phyloP scores from a whole-genome alignment of 441 rosid genomes.

The Erysimum pusillum region DNA sequence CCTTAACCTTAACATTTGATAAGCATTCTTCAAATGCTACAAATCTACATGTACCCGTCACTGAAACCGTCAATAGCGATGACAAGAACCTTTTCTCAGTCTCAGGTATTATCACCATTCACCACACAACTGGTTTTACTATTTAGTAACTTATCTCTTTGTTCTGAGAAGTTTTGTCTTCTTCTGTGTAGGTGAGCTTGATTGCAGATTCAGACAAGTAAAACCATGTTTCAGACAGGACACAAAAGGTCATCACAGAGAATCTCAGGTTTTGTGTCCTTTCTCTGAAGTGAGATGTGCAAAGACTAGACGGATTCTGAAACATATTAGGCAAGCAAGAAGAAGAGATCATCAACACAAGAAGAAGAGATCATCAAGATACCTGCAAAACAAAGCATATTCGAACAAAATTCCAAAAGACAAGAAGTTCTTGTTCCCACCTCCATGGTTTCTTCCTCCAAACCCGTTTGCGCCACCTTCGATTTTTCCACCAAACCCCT shows the following conservation, averaged over 20 bases:
- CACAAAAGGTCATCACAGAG: slow-evolving; percentile 61
- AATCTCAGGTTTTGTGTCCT: slow-evolving; percentile 58
- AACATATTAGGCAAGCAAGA: slow-evolving; percentile 24
- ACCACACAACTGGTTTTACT: slow-evolving; percentile 49
- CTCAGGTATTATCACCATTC: slow-evolving; percentile 43
- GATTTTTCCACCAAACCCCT: slow-evolving; percentile 52
- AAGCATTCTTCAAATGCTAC: slow-evolving; percentile 51
- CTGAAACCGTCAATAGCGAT: slow-evolving; percentile 44
- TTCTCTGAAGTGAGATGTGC: slow-evolving; percentile 3
- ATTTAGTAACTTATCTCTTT: slow-evolving; percentile 61
- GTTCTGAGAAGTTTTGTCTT: slow-evolving; percentile 34
- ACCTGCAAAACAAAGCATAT: neutral
- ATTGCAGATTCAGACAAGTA: slow-evolving; percentile 55
- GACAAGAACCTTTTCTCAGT: slow-evolving; percentile 51
- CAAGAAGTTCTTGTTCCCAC: slow-evolving; percentile 41
- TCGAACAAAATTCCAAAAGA: neutral
- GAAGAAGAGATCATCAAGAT: slow-evolving; percentile 25
- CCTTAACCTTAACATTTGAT: slow-evolving; percentile 47
- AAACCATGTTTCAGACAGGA: slow-evolving; percentile 50
- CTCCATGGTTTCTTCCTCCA: slow-evolving; percentile 51
- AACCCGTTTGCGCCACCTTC: slow-evolving; percentile 55
- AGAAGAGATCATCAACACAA: slow-evolving; percentile 21
- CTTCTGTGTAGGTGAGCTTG: slow-evolving; percentile 63
- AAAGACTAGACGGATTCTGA: slow-evolving; percentile 11
- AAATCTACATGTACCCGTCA: slow-evolving; percentile 60